Percentiles rank a stretch among this genome's conserved stretches.
phyloP scores from a whole-genome alignment of 225 moss, liverwort and hornwort species.

The Marchantia polymorpha region DNA sequence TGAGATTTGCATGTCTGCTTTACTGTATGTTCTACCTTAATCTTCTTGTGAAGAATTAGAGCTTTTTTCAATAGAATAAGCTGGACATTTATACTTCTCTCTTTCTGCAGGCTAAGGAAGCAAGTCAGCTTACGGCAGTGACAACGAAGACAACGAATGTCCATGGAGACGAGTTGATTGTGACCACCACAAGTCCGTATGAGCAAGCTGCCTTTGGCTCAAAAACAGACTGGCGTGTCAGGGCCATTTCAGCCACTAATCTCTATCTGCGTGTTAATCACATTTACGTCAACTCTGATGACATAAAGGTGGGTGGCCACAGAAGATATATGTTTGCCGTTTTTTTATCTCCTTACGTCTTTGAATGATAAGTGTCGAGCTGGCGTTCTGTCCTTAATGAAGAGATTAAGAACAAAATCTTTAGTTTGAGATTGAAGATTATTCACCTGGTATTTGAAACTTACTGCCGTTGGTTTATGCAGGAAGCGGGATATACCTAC shows the following conservation, averaged over 20 bases:
- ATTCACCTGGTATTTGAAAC: not conserved
- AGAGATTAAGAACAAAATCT: too few relatives aligned
- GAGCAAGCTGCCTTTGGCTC: slow-evolving; percentile 99
- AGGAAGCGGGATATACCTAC: slow-evolving; percentile 99
- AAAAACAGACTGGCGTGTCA: slow-evolving; percentile 99
- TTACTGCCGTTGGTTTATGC: slow-evolving; percentile 14
- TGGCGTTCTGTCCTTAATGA: too few relatives aligned
- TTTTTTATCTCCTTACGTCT: too few relatives aligned
- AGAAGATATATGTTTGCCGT: not conserved
- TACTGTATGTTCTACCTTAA: too few relatives aligned
- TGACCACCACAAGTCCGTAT: slow-evolving; percentile 97
- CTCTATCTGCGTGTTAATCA: slow-evolving; percentile 98
- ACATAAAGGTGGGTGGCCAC: slow-evolving; percentile 68
- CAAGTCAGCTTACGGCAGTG: slow-evolving; percentile 97
- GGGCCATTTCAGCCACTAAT: slow-evolving; percentile 98
- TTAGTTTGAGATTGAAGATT: too few relatives aligned
- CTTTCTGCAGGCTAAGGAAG: slow-evolving; percentile 84
- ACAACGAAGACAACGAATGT: slow-evolving; percentile 99
- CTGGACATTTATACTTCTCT: not conserved
- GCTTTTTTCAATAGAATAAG: not conserved
- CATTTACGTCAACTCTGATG: slow-evolving; percentile 98
- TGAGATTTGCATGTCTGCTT: too few relatives aligned
- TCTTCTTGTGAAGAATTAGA: too few relatives aligned
- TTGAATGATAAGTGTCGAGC: too few relatives aligned
- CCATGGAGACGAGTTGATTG: slow-evolving; percentile 98